Conservation (phyloP, 805 yeast species). For the Yarrowia sp. region DNA sequence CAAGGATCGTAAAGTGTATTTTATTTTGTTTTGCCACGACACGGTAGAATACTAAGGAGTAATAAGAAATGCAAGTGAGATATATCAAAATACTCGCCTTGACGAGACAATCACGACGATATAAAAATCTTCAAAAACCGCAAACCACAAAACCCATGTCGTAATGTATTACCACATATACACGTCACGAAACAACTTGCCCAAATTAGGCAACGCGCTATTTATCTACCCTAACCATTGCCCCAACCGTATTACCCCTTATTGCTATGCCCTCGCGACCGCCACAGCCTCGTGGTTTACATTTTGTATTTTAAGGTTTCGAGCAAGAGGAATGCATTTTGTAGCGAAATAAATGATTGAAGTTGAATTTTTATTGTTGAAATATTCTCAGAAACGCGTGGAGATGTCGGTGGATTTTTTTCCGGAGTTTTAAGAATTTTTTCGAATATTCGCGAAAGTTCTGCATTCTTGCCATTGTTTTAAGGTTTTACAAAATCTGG, state of each 20-base stretch:
- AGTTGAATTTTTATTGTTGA: background rate
- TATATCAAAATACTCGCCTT: too few species aligned
- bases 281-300: constrained; percentile 8
- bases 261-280: constrained; percentile 9
- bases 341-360: background rate
- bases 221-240: background rate
- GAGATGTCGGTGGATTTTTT: background rate
- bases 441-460: background rate
- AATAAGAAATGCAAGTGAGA: background rate
- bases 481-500: background rate
- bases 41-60: background rate
- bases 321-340: background rate
- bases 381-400: background rate
- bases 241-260: background rate
- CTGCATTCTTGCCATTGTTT: background rate
- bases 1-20: background rate
- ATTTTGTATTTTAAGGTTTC: background rate
- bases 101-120: too few species aligned
- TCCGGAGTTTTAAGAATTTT: background rate
- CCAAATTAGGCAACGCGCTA: background rate
- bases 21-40: too few species aligned
- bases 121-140: background rate
- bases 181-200: background rate
- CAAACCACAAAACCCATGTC: background rate
- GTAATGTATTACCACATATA: too few species aligned